Evolutionary conservation across 2,329 filamentous ascomycete genomes (phyloP).

Genomic region (Hypoxylon sp.): DNA sequence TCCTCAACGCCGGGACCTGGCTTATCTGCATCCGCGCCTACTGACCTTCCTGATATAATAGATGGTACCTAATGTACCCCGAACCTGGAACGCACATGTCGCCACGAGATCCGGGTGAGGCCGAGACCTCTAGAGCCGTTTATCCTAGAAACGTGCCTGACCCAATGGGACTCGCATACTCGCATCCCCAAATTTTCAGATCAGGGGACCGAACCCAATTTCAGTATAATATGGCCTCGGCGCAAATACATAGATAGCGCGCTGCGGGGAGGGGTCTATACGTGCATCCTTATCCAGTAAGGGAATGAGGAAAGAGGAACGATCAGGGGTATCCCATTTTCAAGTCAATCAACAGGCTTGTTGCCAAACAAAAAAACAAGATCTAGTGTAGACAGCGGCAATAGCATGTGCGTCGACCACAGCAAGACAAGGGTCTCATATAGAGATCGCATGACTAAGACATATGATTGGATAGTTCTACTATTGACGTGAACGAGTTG

Average conservation of each 20-base stretch:
- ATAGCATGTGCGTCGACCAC: conserved; percentile 27
- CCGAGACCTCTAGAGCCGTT: conserved; percentile 26
- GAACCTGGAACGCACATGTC: conserved; percentile 26
- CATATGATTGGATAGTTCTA: conserved; percentile 43
- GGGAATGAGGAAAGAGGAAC: conserved; percentile 8
- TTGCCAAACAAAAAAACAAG: conserved; percentile 31
- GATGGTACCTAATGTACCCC: conserved; percentile 20
- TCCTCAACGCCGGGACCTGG: conserved; percentile 19
- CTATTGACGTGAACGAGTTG: conserved; percentile 32
- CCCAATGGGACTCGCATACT: conserved; percentile 23
- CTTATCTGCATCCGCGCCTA: conserved; percentile 34
- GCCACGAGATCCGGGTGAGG: conserved; percentile 39
- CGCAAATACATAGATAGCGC: conserved; percentile 9
- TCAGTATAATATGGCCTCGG: conserved; percentile 18
- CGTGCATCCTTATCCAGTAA: conserved; percentile 11
- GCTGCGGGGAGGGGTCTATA: conserved; percentile 16
- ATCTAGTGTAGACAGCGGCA: conserved; percentile 21
- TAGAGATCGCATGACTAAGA: conserved; percentile 44
- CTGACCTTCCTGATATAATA: conserved; percentile 46
- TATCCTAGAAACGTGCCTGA: conserved; percentile 27
- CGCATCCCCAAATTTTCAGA: conserved; percentile 1
- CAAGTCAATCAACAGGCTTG: not conserved
- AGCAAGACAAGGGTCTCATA: conserved; percentile 38
- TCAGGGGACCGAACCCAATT: conserved; percentile 28
- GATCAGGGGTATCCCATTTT: conserved; percentile 15